phyloP scores from a whole-genome alignment of 306 rosid species.

The Arachis stenosperma region DNA sequence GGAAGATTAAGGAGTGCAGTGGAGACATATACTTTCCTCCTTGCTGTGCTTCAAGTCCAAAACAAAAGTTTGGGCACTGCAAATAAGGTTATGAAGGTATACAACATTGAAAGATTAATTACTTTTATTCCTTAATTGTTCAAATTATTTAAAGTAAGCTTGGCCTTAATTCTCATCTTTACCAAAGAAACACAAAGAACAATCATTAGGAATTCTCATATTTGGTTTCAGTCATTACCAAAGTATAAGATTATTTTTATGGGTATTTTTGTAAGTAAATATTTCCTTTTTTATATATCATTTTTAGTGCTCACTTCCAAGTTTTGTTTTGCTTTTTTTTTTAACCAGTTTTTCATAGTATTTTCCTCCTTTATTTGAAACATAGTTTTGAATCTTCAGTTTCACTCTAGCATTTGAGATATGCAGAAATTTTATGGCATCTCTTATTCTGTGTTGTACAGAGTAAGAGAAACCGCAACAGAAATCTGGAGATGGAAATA shows the following conservation, averaged over 20 bases:
- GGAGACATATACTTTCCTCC: conserved; percentile 74
- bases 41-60: conserved; percentile 85
- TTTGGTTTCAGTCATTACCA: too few relatives aligned
- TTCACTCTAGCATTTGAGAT: neutral
- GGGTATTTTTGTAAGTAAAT: too few relatives aligned
- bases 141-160: neutral
- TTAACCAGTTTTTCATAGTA: too few relatives aligned
- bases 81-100: conserved; percentile 70
- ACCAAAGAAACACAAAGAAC: too few relatives aligned
- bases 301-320: too few relatives aligned
- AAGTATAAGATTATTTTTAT: too few relatives aligned
- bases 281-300: too few relatives aligned
- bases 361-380: neutral
- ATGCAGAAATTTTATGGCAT: conserved; percentile 6
- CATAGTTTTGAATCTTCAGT: conserved; percentile 11
- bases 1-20: conserved; percentile 70
- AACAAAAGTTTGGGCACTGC: conserved; percentile 54
- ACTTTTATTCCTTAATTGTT: neutral
- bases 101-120: neutral
- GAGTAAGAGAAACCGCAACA: conserved; percentile 55
- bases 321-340: too few relatives aligned
- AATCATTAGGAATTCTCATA: too few relatives aligned
- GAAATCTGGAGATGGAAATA: conserved; percentile 85
- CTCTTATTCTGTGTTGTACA: conserved; percentile 41
- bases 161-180: too few relatives aligned